Conservation (phyloP, 768 basidiomycete genomes). For the Austroboletus festivus region DNA sequence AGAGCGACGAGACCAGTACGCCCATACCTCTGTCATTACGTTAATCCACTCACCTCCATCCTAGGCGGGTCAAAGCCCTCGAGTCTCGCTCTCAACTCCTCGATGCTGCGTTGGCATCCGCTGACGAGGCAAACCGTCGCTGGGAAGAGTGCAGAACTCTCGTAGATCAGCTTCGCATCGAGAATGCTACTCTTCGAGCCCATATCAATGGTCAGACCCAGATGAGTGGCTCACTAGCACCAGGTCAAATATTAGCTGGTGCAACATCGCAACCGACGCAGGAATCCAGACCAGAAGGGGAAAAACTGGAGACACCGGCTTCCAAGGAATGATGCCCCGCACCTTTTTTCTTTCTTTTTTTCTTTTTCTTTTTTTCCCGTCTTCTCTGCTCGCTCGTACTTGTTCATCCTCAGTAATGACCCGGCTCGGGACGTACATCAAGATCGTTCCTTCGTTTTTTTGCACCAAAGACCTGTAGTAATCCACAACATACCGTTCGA, state of each 20-base stretch:
- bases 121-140: conserved; percentile 83
- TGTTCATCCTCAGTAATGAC: conserved; percentile 7
- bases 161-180: conserved; percentile 83
- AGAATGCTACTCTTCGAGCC: conserved; percentile 75
- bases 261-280: conserved; percentile 17
- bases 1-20: conserved; percentile 85
- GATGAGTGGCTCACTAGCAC: conserved; percentile 28
- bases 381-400: not conserved
- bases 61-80: conserved; percentile 81
- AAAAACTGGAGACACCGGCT: conserved; percentile 24
- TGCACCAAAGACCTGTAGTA: conserved; percentile 13
- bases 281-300: conserved; percentile 25
- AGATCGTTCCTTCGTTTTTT: conserved; percentile 2
- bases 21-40: not conserved
- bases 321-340: conserved; percentile 16
- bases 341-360: not conserved
- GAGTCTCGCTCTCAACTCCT: conserved; percentile 83
- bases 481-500: not conserved
- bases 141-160: conserved; percentile 90
- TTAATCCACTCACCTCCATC: conserved; percentile 12
- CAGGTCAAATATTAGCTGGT: conserved; percentile 26
- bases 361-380: not conserved
- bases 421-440: conserved; percentile 11
- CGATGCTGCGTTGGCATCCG: conserved; percentile 80
- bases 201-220: conserved; percentile 51